Evolutionary conservation across 164 flowering plant species (phyloP).

Genomic region (Brasenia schreberi): DNA sequence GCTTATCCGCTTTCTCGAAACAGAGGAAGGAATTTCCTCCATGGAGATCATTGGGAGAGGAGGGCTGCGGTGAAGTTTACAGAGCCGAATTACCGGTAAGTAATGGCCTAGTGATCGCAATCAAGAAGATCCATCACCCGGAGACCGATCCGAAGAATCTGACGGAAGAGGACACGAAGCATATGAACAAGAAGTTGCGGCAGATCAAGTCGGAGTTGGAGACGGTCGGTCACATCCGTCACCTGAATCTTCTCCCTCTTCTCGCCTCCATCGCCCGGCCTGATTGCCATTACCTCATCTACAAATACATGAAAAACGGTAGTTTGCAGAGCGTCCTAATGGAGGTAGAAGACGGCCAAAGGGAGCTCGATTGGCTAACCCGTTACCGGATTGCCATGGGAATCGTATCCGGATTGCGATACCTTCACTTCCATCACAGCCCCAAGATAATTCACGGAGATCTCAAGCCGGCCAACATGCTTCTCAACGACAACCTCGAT

Average conservation of each 20-base stretch:
- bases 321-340: constrained; percentile 59
- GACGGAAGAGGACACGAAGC: constrained; percentile 46
- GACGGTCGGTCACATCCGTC: constrained; percentile 72
- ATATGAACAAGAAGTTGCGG: constrained; percentile 51
- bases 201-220: constrained; percentile 72
- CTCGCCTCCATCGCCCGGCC: constrained; percentile 60
- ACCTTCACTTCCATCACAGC: constrained; percentile 58
- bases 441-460: constrained; percentile 80
- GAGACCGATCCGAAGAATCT: constrained; percentile 38
- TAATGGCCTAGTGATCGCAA: constrained; percentile 50
- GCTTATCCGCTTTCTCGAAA: constrained; percentile 61
- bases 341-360: constrained; percentile 26
- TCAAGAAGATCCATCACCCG: constrained; percentile 58
- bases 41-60: constrained; percentile 63
- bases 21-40: constrained; percentile 49
- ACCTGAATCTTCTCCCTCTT: constrained; percentile 63
- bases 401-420: constrained; percentile 70
- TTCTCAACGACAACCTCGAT: constrained; percentile 83
- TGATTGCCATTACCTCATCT: constrained; percentile 65
- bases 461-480: constrained; percentile 74
- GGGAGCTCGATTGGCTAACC: constrained; percentile 53
- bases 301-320: constrained; percentile 89
- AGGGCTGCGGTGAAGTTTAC: constrained; percentile 87
- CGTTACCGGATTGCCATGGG: constrained; percentile 60
- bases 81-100: constrained; percentile 54